Conservation (phyloP, 2,329 filamentous ascomycete species). For the Venturia carpophila region DNA sequence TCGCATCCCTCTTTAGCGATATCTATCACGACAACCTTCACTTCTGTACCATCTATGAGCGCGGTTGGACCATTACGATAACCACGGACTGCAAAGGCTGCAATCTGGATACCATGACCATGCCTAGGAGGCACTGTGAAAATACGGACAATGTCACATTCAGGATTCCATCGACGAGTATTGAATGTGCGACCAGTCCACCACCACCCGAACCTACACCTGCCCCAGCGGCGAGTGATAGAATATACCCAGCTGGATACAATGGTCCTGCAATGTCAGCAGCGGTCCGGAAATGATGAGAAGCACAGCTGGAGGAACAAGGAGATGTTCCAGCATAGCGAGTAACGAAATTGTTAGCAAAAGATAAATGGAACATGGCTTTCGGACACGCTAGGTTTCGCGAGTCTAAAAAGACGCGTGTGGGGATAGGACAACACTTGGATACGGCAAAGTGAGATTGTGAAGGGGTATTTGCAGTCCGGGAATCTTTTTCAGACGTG, state of each 20-base stretch:
- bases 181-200: background rate
- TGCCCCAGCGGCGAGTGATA: background rate
- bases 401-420: background rate
- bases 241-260: conserved; percentile 2
- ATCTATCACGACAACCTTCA: background rate
- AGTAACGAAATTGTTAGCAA: background rate
- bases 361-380: background rate
- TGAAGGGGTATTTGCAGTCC: background rate
- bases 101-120: background rate
- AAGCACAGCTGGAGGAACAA: background rate
- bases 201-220: background rate
- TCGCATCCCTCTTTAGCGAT: background rate
- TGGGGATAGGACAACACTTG: background rate
- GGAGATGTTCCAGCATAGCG: background rate
- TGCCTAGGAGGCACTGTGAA: background rate
- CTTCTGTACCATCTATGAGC: conserved; percentile 6
- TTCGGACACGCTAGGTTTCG: background rate
- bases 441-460: background rate
- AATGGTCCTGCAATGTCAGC: background rate
- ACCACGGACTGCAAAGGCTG: conserved; percentile 2
- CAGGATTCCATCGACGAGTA: background rate
- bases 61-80: background rate
- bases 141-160: conserved; percentile 6
- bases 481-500: background rate
- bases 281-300: background rate